Evolutionary conservation across 441 rosid genomes (phyloP), one percentile per base, ranked within the genome.

Genomic region (Gossypium schwendimanii): DNA sequence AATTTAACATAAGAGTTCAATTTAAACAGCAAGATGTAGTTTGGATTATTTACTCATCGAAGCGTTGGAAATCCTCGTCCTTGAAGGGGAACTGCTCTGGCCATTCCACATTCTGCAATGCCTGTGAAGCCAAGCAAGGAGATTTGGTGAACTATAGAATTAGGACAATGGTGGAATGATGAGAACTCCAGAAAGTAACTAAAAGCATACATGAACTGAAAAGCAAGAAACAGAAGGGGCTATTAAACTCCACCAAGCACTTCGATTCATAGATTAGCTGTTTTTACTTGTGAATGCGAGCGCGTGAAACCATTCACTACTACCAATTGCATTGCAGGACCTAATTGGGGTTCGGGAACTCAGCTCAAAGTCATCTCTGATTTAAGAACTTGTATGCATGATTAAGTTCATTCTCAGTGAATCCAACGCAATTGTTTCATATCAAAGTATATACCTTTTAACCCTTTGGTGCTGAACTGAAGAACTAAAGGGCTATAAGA

Each of bases 41-140:
- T 49, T 26, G 9, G 4, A 26, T 24, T 3, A 33, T 26, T 79
- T 85, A 94, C 98, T 89, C 97, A 60, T 94, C 97, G 72, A 81
- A 89, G 24, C 98, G 90, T 83, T 88, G 97, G 72, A 94, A 94
- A 77, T 91, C 95, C 83, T 90, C 96, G 39, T 87, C 90, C 83
- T 88, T 91, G 86, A 91, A 91, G 39, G 96, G 98, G 70, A 89
- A 89, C 70, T 78, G 91, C 79, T 90, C 96, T 6, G 95, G 98
- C 97, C 98, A 91, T 7, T 88, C 85, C 60, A 87, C 89, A 53
- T 90, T 89, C 81, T 72, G 87, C 87, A 94, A 83, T 23, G 86
- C 83, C 96, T 94, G 72, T 36, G 33, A 49, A 65, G 55, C 23
- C 18, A 71, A 68, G 65, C 24, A 63, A 76, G 54, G 14, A 3